A percentile compares a stretch with the other conserved stretches of the same genome.
Evolutionary conservation across 495 filamentous ascomycete genomes (phyloP).

Genomic region (Glarea lozoyensis): DNA sequence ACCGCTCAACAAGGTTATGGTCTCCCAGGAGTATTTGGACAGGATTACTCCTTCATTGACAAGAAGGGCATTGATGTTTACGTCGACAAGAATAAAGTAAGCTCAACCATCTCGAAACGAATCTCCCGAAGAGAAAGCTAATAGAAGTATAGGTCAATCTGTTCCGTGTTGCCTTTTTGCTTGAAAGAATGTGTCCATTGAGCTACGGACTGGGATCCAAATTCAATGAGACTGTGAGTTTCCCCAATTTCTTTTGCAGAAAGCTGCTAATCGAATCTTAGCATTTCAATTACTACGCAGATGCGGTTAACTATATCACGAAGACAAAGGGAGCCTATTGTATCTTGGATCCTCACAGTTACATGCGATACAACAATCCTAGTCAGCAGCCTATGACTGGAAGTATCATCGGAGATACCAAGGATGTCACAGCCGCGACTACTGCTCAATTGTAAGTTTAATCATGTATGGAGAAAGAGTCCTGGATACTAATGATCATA

Average conservation of each 20-base stretch:
- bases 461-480: no score
- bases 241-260: not conserved
- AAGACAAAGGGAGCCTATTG: conserved; percentile 36
- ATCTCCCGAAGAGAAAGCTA: not conserved
- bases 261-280: conserved; percentile 1
- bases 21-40: conserved; percentile 39
- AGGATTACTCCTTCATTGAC: conserved; percentile 42
- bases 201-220: conserved; percentile 37
- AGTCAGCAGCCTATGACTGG: conserved; percentile 38
- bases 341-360: conserved; percentile 48
- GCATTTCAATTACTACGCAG: conserved; percentile 38
- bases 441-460: conserved; percentile 32
- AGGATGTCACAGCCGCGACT: conserved; percentile 33
- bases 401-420: conserved; percentile 40
- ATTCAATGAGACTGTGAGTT: conserved; percentile 36
- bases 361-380: conserved; percentile 46
- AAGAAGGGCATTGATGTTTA: conserved; percentile 34
- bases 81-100: conserved; percentile 35
- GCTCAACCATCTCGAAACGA: not conserved
- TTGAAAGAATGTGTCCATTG: conserved; percentile 45
- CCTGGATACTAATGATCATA: no score
- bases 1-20: conserved; percentile 29
- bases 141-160: conserved; percentile 30
- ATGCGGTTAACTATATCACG: conserved; percentile 43
- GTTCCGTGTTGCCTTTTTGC: conserved; percentile 43